These are phyloP conservation scores for Colletotrichum siamense DNA, from an alignment of 2,329 filamentous ascomycete genomes.

Conservation along the genomic window DNA sequence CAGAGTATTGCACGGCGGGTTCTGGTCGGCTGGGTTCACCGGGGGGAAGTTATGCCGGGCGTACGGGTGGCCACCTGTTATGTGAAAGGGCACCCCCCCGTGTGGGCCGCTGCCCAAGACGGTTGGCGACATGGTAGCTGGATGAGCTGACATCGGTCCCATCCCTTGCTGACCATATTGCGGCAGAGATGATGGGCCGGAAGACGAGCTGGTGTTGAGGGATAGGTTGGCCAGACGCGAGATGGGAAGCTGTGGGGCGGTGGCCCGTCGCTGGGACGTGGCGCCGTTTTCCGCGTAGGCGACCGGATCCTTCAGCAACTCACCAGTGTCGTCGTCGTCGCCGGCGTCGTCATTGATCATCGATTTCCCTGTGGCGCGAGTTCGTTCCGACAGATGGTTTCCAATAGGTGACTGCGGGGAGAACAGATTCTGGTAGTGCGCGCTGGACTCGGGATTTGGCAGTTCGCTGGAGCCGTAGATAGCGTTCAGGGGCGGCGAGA, in stretches of 20 bases:
- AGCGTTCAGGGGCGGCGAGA: constrained; percentile 64
- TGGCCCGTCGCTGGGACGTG: constrained; percentile 64
- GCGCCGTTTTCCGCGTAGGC: constrained; percentile 75
- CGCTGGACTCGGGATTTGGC: constrained; percentile 58
- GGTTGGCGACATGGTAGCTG: constrained; percentile 62
- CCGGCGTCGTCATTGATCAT: constrained; percentile 71
- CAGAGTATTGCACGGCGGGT: constrained; percentile 95
- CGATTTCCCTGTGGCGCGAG: constrained; percentile 69
- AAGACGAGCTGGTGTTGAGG: constrained; percentile 66
- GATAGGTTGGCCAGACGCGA: constrained; percentile 73
- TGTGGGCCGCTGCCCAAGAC: constrained; percentile 48
- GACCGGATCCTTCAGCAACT: constrained; percentile 74
- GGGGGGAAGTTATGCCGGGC: constrained; percentile 73
- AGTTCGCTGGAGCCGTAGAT: constrained; percentile 62
- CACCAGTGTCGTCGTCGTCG: constrained; percentile 74
- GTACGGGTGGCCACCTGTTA: constrained; percentile 29
- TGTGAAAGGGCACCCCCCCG: constrained; percentile 32
- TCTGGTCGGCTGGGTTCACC: constrained; percentile 93
- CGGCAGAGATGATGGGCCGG: constrained; percentile 58
- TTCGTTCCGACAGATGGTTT: constrained; percentile 68
- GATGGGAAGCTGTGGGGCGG: constrained; percentile 74
- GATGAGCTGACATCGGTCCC: constrained; percentile 40
- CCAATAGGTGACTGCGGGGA: constrained; percentile 77
- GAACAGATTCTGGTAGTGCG: constrained; percentile 68
- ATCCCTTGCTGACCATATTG: constrained; percentile 41